Base-by-base conservation (phyloP, 1,284 basidiomycete species). In the Apiotrichum akiyoshidainum region DNA sequence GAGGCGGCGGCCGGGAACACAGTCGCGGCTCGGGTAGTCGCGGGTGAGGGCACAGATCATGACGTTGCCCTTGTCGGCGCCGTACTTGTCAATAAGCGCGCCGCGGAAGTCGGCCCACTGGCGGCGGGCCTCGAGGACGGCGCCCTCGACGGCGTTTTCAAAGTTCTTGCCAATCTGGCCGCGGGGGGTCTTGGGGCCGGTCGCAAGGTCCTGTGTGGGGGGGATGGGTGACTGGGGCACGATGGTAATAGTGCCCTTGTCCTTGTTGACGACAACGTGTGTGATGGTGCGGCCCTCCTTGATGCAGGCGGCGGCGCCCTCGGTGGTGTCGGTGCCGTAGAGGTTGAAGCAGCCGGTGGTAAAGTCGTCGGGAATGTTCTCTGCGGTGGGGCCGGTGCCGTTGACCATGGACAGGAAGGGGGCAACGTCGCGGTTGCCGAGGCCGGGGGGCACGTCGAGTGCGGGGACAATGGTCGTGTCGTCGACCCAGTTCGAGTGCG, bases 21-120 rank as follows among this genome's bases (percentile, higher is more conserved):
- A 55, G 31, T 48, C 54, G 33, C 54, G 54, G n/a, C 17, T 9
- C 12, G 54, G 54, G n/a, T 49, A 41, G 47, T 55, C 54, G 45
- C 39, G 54, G 19, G 54, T 55, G 44, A 55, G 47, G 12, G 54
- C 54, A 19, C 54, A 55, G 31, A 49, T 17, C 16, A 55, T 55
- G 39, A 49, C 22, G 37, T 31, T 33, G 5, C 39, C 40, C 39
- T 42, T 48, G 4, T 42, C 17, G 17, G 13, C 42, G 40, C 54
- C 54, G 21, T 55, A 55, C 40, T n/a, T 35, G 13, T 21, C 8
- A 4, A 34, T 13, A 31, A 55, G 22, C 22, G 39, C 40, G 11
- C 31, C 17, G 19, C 54, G 54, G 40, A 55, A 55, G 46, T 55
- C 54, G 46, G 54, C 54, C 54, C 54, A 55, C 46, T 55, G 54